These are phyloP conservation scores for Ascosphaera apis DNA, from an alignment of 2,329 filamentous ascomycete species.

Conservation along the genomic window DNA sequence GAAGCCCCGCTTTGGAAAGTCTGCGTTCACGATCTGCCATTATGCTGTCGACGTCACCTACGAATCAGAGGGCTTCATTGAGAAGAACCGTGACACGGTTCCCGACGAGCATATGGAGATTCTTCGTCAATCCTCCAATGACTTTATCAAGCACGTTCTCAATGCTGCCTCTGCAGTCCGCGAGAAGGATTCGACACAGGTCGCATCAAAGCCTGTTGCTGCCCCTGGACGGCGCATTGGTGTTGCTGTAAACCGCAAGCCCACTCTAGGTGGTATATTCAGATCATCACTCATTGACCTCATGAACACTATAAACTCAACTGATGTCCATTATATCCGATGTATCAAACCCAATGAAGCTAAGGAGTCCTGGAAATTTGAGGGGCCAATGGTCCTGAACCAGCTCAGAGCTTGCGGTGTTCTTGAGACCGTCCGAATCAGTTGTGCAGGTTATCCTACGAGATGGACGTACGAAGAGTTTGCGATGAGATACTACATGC, in stretches of 20 bases:
- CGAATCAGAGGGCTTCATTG: conserved; percentile 96
- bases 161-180: conserved; percentile 67
- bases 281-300: conserved; percentile 94
- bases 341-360: conserved; percentile 98
- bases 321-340: conserved; percentile 95
- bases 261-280: conserved; percentile 94
- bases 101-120: conserved; percentile 96
- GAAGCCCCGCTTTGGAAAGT: conserved; percentile 94
- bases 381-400: conserved; percentile 95
- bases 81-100: conserved; percentile 97
- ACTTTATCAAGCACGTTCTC: conserved; percentile 63
- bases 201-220: conserved; percentile 50
- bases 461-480: conserved; percentile 99
- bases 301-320: conserved; percentile 94
- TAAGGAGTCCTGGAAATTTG: conserved; percentile 93
- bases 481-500: conserved; percentile 92
- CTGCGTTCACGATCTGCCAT: conserved; percentile 91
- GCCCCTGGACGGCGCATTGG: conserved; percentile 62
- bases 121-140: conserved; percentile 59
- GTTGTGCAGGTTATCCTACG: conserved; percentile 88
- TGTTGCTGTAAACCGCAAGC: conserved; percentile 84
- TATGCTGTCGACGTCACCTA: conserved; percentile 97
- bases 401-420: conserved; percentile 97
- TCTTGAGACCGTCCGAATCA: conserved; percentile 91
- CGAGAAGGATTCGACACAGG: conserved; percentile 53